These are phyloP conservation scores for Amanita subjunquillea DNA, from an alignment of 768 basidiomycete species.

Conservation along the genomic window DNA sequence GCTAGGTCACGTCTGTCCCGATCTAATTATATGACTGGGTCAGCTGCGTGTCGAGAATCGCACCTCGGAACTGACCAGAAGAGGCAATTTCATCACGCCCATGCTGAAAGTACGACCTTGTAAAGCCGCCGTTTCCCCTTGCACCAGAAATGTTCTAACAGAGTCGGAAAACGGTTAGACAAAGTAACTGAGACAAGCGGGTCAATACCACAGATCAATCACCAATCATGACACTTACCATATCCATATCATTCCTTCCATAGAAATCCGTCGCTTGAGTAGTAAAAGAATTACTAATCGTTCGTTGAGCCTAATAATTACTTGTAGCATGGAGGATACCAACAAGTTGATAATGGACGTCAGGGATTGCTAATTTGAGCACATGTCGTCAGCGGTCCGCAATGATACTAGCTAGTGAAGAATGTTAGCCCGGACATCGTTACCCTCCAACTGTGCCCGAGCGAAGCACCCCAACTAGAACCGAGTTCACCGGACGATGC, in stretches of 20 bases:
- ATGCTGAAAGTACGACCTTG: slow-evolving; percentile 66
- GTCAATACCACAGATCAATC: background rate
- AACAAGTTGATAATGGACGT: slow-evolving; percentile 51
- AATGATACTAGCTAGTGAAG: slow-evolving; percentile 1
- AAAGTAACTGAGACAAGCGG: slow-evolving; percentile 28
- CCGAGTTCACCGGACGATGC: background rate
- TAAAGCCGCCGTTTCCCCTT: slow-evolving; percentile 56
- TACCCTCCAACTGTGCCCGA: slow-evolving; percentile 63
- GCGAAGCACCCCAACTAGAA: slow-evolving; percentile 40
- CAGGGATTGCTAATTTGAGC: slow-evolving; percentile 42
- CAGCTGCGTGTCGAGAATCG: background rate
- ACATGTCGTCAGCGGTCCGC: slow-evolving; percentile 45
- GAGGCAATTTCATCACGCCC: slow-evolving; percentile 57
- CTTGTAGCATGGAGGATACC: background rate
- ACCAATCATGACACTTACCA: slow-evolving; percentile 25
- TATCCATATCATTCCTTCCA: slow-evolving; percentile 62
- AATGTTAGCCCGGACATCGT: slow-evolving; percentile 5
- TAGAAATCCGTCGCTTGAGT: slow-evolving; percentile 55
- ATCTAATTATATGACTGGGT: slow-evolving; percentile 19
- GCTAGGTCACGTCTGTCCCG: slow-evolving; percentile 35
- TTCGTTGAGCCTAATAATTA: background rate
- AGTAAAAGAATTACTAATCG: slow-evolving; percentile 51
- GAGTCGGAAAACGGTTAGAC: background rate
- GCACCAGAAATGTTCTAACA: background rate
- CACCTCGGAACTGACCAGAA: slow-evolving; percentile 25